A percentile compares a stretch with the other conserved stretches of the same genome.
phyloP scores from a whole-genome alignment of 257 asterid species.

The Fraxinus quadrangulata region DNA sequence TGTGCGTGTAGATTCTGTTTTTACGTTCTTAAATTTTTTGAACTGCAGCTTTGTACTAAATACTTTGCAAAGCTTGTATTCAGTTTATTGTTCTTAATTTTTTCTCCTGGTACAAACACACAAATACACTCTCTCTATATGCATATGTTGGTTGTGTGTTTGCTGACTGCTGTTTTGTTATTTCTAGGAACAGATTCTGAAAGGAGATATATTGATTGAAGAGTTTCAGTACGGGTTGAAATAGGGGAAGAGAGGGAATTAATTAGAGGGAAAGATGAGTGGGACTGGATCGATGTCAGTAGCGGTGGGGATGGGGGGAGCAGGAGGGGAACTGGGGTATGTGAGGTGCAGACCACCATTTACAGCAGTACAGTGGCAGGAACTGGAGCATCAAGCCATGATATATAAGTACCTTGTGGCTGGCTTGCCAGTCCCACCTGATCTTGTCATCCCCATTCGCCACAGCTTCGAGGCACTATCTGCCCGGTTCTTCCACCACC shows the following conservation, averaged over 20 bases:
- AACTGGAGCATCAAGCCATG: slow-evolving; percentile 97
- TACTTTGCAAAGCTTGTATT: background rate
- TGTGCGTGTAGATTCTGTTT: slow-evolving; percentile 27
- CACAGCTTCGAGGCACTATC: background rate
- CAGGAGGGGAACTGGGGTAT: slow-evolving; percentile 52
- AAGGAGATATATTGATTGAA: background rate
- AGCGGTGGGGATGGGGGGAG: slow-evolving; percentile 48
- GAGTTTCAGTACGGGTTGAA: background rate
- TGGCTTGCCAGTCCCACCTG: slow-evolving; percentile 86
- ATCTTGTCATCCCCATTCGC: slow-evolving; percentile 54
- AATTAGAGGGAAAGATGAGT: slow-evolving; percentile 44
- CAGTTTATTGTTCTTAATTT: background rate
- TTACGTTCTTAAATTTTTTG: background rate
- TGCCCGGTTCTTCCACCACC: background rate
- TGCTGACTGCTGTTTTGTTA: background rate
- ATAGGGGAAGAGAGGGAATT: background rate
- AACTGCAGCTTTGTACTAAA: background rate
- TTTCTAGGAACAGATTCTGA: background rate
- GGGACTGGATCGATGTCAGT: slow-evolving; percentile 55
- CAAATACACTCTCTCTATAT: background rate
- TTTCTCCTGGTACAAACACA: background rate
- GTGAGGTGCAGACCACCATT: slow-evolving; percentile 73
- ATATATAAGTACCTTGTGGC: slow-evolving; percentile 85
- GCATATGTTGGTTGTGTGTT: background rate
- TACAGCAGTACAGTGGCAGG: slow-evolving; percentile 94